phyloP scores from a whole-genome alignment of 2,329 filamentous ascomycete genomes.

The Metarhizium robertsii region DNA sequence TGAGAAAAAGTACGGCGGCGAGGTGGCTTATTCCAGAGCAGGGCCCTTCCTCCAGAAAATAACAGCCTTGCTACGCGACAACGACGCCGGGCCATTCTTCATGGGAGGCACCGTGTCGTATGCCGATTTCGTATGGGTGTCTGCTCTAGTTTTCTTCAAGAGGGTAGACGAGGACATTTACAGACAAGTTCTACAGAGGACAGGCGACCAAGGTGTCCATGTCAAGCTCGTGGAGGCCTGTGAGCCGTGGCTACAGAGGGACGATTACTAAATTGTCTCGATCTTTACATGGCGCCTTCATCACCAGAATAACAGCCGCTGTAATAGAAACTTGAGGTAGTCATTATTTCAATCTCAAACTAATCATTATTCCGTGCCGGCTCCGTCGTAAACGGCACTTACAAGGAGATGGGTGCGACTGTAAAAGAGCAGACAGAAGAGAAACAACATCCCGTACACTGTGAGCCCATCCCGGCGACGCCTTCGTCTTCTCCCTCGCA shows the following conservation, averaged over 20 bases:
- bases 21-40: conserved; percentile 38
- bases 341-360: not conserved
- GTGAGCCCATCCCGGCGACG: not conserved
- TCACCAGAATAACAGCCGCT: not conserved
- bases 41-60: conserved; percentile 16
- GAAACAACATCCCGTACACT: not conserved
- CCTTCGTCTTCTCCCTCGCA: not conserved
- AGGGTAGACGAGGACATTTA: conserved; percentile 23
- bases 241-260: conserved; percentile 30
- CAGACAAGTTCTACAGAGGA: conserved; percentile 21
- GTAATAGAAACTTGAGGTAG: no score
- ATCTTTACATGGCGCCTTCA: no score
- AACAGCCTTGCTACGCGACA: conserved; percentile 35
- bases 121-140: conserved; percentile 48
- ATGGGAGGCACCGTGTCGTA: conserved; percentile 32
- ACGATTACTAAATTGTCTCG: conserved; percentile 19
- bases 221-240: conserved; percentile 28
- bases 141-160: conserved; percentile 31
- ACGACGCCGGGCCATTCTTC: conserved; percentile 50
- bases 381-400: not conserved
- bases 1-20: conserved; percentile 36
- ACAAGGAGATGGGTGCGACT: not conserved
- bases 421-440: not conserved
- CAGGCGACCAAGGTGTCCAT: conserved; percentile 22
- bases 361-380: not conserved